These are phyloP conservation scores for Kurtzmaniella quercitrusa DNA, from an alignment of 1,139 yeast species.

Conservation along the genomic window DNA sequence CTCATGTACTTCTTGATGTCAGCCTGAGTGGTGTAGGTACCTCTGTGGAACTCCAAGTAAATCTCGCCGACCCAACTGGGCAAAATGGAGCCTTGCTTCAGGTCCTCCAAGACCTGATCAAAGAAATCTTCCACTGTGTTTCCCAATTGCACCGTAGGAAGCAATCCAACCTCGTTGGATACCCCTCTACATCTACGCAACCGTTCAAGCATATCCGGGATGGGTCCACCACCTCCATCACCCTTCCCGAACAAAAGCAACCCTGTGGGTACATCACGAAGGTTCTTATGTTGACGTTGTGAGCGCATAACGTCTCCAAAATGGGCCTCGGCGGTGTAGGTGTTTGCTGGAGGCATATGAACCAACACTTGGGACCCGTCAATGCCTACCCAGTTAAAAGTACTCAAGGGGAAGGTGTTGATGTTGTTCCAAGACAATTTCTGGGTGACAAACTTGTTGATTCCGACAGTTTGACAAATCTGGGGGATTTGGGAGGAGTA, in stretches of 20 bases:
- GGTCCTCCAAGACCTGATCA: conserved; percentile 55
- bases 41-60: conserved; percentile 93
- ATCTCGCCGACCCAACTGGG: conserved; percentile 94
- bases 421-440: conserved; percentile 95
- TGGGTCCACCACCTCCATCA: conserved; percentile 99
- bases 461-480: conserved; percentile 78
- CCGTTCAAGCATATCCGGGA: conserved; percentile 88
- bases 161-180: conserved; percentile 72
- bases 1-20: conserved; percentile 79
- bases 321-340: conserved; percentile 89
- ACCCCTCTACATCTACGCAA: conserved; percentile 87
- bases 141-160: conserved; percentile 79
- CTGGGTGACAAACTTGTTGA: conserved; percentile 83
- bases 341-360: conserved; percentile 97
- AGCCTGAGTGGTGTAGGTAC: conserved; percentile 94
- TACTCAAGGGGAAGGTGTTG: conserved; percentile 80
- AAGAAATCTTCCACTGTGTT: conserved; percentile 75
- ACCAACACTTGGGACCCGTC: conserved; percentile 91
- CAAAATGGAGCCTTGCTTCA: conserved; percentile 61
- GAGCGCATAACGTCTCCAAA: conserved; percentile 89
- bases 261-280: conserved; percentile 76
- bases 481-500: conserved; percentile 95
- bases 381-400: conserved; percentile 92
- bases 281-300: conserved; percentile 73
- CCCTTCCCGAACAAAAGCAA: conserved; percentile 86